Evolutionary conservation across 2,329 filamentous ascomycete species (phyloP).

Genomic region (Aspergillus aculeatus): DNA sequence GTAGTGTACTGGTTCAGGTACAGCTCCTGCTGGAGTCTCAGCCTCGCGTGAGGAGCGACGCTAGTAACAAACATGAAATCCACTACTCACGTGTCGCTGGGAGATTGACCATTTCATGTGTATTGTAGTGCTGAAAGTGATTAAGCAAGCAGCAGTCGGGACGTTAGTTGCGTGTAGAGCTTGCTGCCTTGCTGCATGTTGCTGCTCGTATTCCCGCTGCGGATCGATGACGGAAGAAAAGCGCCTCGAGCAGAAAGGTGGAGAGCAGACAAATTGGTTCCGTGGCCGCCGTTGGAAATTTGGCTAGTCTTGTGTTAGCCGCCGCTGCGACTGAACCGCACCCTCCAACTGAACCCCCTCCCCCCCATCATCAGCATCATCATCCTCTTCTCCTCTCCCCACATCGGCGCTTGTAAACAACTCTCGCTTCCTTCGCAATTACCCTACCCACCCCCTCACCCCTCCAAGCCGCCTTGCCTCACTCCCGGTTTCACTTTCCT

Average conservation of each 20-base stretch:
- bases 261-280: background rate
- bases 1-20: background rate
- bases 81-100: no score
- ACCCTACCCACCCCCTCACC: background rate
- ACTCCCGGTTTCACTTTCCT: slow-evolving; percentile 1
- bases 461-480: background rate
- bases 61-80: background rate
- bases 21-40: background rate
- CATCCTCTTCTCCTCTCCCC: slow-evolving; percentile 10
- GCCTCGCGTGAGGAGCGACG: background rate
- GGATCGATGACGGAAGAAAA: background rate
- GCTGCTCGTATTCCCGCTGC: background rate
- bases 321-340: background rate
- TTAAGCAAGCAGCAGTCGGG: no score
- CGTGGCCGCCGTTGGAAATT: slow-evolving; percentile 5
- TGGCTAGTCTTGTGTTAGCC: background rate
- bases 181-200: background rate
- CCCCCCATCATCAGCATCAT: background rate
- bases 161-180: no score
- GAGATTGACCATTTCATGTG: no score
- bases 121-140: no score
- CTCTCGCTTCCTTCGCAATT: background rate
- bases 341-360: background rate
- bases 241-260: background rate
- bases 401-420: slow-evolving; percentile 14